Evolutionary conservation across 225 moss, liverwort and hornwort genomes (phyloP), one percentile per base, ranked within the genome.

Genomic region (Pleurozium schreberi): DNA sequence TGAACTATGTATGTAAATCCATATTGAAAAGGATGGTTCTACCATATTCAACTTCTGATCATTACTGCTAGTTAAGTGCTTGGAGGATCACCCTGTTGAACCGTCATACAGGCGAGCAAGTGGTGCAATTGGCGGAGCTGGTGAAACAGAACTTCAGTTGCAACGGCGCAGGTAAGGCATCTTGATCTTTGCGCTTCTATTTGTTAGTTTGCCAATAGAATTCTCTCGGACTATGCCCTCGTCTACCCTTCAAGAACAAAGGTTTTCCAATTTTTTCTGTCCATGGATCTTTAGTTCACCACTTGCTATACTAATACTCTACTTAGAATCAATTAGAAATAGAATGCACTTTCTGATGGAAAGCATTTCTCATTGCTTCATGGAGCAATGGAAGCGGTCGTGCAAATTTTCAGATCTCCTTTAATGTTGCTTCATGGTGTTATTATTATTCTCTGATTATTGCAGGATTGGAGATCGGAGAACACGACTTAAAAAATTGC

Each of bases 101-200:
- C 42, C 33, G 36, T 92, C 34, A 71, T 68, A 18, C 92, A 97
- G 97, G 89, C 95, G 98, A 93, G 96, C 98, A 86, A 96, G 95
- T 82, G 98, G 96, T 83, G 94, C 98, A 80, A 94, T 96, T 86
- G 98, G 98, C 75, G 98, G 98, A 92, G 98, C 98, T 94, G 98
- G 98, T 90, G 98, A 98, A 90, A 98, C 96, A 70, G 98, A 98
- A 87, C 94, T 98, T 88, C 98, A 98, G 87, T 88, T 98, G 93
- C 98, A 98, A 89, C 93, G 98, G 50, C 95, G 96, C 83, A 92
- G 96, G 97, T 97, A 80, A 87, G 83, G 83, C 60, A 34, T 75
- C 68, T 87, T 66, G 40, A 62, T 87, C 78, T 76, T 16, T 66
- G 61, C 75, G 33, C 34, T 92, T 81, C 33, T 77, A 49, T 88